Evolutionary conservation across 2,329 filamentous ascomycete species (phyloP).

Genomic region (Penicillium sp.): DNA sequence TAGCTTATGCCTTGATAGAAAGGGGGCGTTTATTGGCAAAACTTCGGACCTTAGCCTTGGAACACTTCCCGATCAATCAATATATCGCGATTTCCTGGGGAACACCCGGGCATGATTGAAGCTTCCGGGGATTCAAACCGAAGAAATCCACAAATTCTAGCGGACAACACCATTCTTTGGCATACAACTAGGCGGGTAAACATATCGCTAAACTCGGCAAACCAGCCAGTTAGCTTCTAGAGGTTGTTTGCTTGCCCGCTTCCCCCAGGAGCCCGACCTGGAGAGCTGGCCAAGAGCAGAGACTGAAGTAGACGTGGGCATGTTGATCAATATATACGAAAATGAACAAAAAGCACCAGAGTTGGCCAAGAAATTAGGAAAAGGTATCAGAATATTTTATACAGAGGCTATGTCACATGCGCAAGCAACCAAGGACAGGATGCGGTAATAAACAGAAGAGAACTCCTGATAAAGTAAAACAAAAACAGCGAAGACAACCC

Average conservation of each 20-base stretch:
- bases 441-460: constrained; percentile 19
- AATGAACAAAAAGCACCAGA: background rate
- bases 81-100: background rate
- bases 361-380: background rate
- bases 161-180: no score
- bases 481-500: constrained; percentile 11
- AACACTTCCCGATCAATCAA: background rate
- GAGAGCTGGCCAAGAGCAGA: no score
- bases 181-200: no score
- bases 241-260: no score
- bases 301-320: no score
- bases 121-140: no score
- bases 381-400: constrained; percentile 27
- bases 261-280: no score
- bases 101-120: background rate
- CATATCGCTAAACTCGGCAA: no score
- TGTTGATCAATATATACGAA: background rate
- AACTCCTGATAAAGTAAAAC: constrained; percentile 20
- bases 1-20: background rate
- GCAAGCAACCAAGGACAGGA: constrained; percentile 18
- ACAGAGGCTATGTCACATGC: constrained; percentile 31
- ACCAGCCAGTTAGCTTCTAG: no score
- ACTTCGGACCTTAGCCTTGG: no score
- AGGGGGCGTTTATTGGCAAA: background rate
- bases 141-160: background rate